Percentiles rank a stretch among this genome's conserved stretches.
Evolutionary conservation across 148 eudicot genomes (phyloP).

Genomic region (Amaranthus palmeri): DNA sequence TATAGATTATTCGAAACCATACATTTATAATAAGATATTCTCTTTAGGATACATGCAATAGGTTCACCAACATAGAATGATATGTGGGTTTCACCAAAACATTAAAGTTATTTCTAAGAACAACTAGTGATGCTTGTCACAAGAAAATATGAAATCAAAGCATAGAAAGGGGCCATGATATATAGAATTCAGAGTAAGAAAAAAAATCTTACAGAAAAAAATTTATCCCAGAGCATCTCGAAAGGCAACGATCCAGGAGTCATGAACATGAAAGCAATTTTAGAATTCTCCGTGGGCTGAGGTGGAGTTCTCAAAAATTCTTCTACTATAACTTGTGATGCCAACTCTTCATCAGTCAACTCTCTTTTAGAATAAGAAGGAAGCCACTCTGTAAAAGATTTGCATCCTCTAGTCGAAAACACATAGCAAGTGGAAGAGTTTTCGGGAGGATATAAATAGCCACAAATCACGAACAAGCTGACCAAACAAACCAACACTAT

Average conservation of each 20-base stretch:
- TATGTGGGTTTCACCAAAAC: not conserved
- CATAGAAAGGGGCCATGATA: not conserved
- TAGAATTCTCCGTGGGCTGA: slow-evolving; percentile 38
- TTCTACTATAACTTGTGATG: slow-evolving; percentile 45
- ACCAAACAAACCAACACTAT: slow-evolving; percentile 59
- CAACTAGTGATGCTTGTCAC: not conserved
- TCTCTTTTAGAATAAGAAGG: slow-evolving; percentile 48
- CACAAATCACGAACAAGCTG: slow-evolving; percentile 56
- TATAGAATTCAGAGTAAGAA: slow-evolving; percentile 11
- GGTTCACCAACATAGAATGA: no score
- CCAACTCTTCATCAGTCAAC: slow-evolving; percentile 64
- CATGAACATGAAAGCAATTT: slow-evolving; percentile 73
- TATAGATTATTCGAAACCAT: no score
- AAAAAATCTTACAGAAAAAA: slow-evolving; percentile 46
- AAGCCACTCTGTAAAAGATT: slow-evolving; percentile 54
- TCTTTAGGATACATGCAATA: no score
- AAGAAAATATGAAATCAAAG: slow-evolving; percentile 5
- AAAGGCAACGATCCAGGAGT: slow-evolving; percentile 62
- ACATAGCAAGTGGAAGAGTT: slow-evolving; percentile 63
- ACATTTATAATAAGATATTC: no score
- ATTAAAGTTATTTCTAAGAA: not conserved
- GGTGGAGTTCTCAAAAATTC: slow-evolving; percentile 48
- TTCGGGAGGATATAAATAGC: slow-evolving; percentile 71
- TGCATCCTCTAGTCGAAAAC: slow-evolving; percentile 71
- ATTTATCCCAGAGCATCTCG: slow-evolving; percentile 69